Conservation (phyloP, 805 yeast species). For the Nakazawaea anatomiae region DNA sequence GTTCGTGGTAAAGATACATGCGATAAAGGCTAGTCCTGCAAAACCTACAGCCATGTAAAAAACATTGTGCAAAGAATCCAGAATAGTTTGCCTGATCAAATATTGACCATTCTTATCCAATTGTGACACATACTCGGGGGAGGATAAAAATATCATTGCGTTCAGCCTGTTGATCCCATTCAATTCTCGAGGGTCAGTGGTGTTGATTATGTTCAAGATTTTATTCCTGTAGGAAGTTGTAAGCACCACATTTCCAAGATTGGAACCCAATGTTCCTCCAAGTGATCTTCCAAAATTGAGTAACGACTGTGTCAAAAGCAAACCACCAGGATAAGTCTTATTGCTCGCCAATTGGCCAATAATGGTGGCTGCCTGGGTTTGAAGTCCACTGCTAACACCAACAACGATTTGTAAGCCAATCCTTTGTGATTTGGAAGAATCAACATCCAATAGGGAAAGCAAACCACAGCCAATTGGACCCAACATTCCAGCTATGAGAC, state of each 20-base stretch:
- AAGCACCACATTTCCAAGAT: conserved; percentile 36
- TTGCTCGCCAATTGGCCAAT: conserved; percentile 46
- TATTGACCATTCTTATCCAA: conserved; percentile 10
- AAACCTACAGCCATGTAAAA: conserved; percentile 35
- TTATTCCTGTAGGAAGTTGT: conserved; percentile 21
- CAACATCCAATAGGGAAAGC: conserved; percentile 31
- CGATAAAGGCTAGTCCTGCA: conserved; percentile 25
- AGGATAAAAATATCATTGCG: neutral
- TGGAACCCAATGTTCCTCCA: conserved; percentile 40
- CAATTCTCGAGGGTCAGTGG: neutral
- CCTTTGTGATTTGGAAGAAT: conserved; percentile 28
- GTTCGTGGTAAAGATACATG: conserved; percentile 32
- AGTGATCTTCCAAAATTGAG: conserved; percentile 37
- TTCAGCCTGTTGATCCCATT: neutral
- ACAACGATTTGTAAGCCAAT: conserved; percentile 40
- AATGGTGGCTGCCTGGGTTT: conserved; percentile 38
- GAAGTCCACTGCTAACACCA: conserved; percentile 44
- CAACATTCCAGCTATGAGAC: conserved; percentile 29
- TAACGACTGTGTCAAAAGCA: conserved; percentile 41
- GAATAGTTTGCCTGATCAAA: conserved; percentile 17
- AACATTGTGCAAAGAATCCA: conserved; percentile 33
- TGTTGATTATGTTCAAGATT: conserved; percentile 3
- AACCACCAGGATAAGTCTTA: conserved; percentile 38
- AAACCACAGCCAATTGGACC: conserved; percentile 41
- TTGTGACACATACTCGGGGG: conserved; percentile 6